A percentile compares a stretch with the other conserved stretches of the same genome.
phyloP scores from a whole-genome alignment of 2,329 filamentous ascomycete genomes.

The Tolypocladium amazonense region DNA sequence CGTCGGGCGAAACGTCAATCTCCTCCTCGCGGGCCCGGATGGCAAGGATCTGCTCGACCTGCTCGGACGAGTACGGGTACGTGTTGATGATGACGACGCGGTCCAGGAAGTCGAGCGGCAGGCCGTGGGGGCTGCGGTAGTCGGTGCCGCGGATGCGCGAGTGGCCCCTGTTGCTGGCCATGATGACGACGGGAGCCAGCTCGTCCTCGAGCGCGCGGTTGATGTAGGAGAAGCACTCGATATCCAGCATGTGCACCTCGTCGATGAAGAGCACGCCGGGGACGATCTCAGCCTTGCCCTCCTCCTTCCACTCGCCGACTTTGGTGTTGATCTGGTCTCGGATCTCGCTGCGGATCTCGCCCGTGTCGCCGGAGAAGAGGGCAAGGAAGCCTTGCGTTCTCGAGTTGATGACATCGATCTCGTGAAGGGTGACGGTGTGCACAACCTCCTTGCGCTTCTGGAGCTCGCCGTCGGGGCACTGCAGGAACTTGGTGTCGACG shows the following conservation, averaged over 20 bases:
- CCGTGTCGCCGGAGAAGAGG: conserved; percentile 94
- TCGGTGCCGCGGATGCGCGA: conserved; percentile 88
- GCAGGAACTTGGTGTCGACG: conserved; percentile 93
- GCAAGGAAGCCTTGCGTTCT: conserved; percentile 96
- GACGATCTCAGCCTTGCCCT: conserved; percentile 97
- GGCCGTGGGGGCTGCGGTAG: conserved; percentile 84
- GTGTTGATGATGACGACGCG: conserved; percentile 95
- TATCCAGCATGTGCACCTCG: conserved; percentile 99
- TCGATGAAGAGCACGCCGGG: conserved; percentile 97
- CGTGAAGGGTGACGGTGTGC: conserved; percentile 92
- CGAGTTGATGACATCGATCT: conserved; percentile 99
- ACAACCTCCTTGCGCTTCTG: conserved; percentile 96
- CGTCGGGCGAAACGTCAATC: conserved; percentile 81
- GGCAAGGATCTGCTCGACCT: conserved; percentile 84
- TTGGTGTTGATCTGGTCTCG: conserved; percentile 99
- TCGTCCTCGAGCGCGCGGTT: conserved; percentile 94
- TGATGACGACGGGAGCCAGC: conserved; percentile 93
- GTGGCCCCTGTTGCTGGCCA: conserved; percentile 93
- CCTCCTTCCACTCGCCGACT: conserved; percentile 97
- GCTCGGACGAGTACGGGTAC: conserved; percentile 67
- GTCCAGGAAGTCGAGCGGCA: conserved; percentile 93
- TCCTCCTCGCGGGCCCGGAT: conserved; percentile 95
- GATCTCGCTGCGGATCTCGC: conserved; percentile 94
- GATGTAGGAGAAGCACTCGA: conserved; percentile 98
- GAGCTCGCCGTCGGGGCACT: conserved; percentile 93